Base-by-base conservation (phyloP, 2,329 filamentous ascomycete species). In the Alternaria postmessia region DNA sequence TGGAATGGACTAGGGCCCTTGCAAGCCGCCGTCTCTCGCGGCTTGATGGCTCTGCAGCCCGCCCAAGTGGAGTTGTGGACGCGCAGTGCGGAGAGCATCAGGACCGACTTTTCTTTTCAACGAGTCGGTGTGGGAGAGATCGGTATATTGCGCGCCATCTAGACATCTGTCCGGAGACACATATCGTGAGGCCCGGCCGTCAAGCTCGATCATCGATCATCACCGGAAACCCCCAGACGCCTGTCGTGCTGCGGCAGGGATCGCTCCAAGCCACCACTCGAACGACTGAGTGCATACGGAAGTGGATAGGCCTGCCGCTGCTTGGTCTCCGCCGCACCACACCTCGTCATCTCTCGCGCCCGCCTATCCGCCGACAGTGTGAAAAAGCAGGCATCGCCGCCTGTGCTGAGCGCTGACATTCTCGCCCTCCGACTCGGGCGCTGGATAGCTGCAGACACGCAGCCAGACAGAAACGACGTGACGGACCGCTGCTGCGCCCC, bases 241-340 rank as follows among this genome's bases (percentile, higher is more conserved):
- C 53, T 57, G 56, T 53, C 41, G 46, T 43, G 44, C 39, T 61
- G 64, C 52, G 56, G 65, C 70, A 73, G 66, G 70, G 71, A 68
- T 67, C 28, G 47, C 51, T 54, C 54, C 66, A 69, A 72, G 73
- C 73, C 72, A 75, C 70, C 64, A 62, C 64, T 68, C 58, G 63
- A 69, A 68, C 70, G 64, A 71, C 63, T 64, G 62, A 54, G 61
- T 61, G 65, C 67, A 67, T 54, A 62, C 65, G 43, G 61, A 61
- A 56, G 62, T 54, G 64, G 62, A 65, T 57, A 61, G 62, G 64
- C 62, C 64, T 62, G 53, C 58, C 58, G 65, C 66, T 64, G 62
- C 57, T 51, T 62, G 52, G 62, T 64, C 58, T 61, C 61, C 63
- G 66, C 64, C 61, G 64, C 66, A 66, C 53, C 58, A 63, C 57